Conservation (phyloP, 1,284 basidiomycete species). For the Marasmius oreades region DNA sequence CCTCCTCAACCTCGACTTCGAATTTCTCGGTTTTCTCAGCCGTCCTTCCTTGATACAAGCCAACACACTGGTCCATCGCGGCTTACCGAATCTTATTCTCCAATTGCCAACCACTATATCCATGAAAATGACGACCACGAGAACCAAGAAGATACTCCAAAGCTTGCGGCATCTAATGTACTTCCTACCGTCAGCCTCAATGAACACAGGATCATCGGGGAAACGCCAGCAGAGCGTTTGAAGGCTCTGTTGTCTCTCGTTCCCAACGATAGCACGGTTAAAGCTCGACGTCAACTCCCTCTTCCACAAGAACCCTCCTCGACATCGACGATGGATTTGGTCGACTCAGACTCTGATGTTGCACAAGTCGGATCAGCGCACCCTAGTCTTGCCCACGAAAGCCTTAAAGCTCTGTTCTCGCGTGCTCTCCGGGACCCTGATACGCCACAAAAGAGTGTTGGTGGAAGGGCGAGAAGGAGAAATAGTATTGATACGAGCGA, state of each 20-base stretch:
- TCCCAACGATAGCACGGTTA: constrained; percentile 26
- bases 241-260: constrained; percentile 51
- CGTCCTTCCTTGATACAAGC: constrained; percentile 22
- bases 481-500: constrained; percentile 64
- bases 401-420: constrained; percentile 59
- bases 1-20: constrained; percentile 42
- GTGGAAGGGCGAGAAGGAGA: constrained; percentile 30
- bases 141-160: constrained; percentile 47
- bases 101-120: constrained; percentile 32
- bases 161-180: constrained; percentile 30
- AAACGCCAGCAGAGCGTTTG: constrained; percentile 45
- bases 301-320: constrained; percentile 36
- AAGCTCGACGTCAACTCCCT: constrained; percentile 28
- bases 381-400: constrained; percentile 51
- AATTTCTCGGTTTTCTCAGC: constrained; percentile 34
- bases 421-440: constrained; percentile 57
- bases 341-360: constrained; percentile 60
- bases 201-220: constrained; percentile 17
- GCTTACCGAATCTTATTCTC: constrained; percentile 29
- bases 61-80: constrained; percentile 39
- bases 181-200: not conserved
- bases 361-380: constrained; percentile 37
- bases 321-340: constrained; percentile 26
- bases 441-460: constrained; percentile 47
- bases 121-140: constrained; percentile 39